Base-by-base conservation (phyloP, 192 early-diverging fungal genomes). In the Dissophora ornata region DNA sequence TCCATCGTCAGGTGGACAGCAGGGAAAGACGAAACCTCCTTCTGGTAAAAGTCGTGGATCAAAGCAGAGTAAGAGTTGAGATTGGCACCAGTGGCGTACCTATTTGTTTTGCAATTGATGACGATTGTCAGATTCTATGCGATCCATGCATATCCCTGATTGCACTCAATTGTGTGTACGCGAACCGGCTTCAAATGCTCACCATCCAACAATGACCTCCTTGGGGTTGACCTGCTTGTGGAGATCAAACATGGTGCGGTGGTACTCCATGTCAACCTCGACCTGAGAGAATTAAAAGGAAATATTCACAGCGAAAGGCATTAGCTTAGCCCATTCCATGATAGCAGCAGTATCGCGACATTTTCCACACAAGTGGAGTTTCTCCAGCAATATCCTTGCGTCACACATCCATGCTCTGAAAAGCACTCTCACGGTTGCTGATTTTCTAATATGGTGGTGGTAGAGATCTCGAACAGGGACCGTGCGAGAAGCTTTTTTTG, bases 201-300 rank as follows among this genome's bases (percentile, higher is more conserved):
- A 75, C 97, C 97, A 98, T 45, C 97, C 97, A 51, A 98, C 89
- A 65, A 97, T 91, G 48, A 91, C 86, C 77, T 98, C 97, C 64
- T 92, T 91, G 18, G 92, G 81, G 73, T 95, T 95, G 19, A 94
- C 95, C 53, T 90, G 86, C 81, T 92, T 92, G 81, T 97, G 96
- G 50, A 97, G 87, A 55, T 88, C 87, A 78, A 89, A 91, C 94
- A 97, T 95, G 26, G 85, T 87, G 29, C 81, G 78, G 74, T 97
- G 91, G 82, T 95, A 91, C 51, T 97, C 96, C 80, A 94, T 91
- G 66, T 98, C 96, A 41, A 98, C 85, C 25, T 89, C 88, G 34
- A 96, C 88, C 85, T 92, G 55, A n/a, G 9, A 55, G 29, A 10
- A 36, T 41, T 19, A 41, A 52, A 5, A 24, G 42, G 12, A 28